Percentiles rank a stretch among this genome's conserved stretches.
Evolutionary conservation across 306 rosid genomes (phyloP).

Genomic region (Fragaria vesca): DNA sequence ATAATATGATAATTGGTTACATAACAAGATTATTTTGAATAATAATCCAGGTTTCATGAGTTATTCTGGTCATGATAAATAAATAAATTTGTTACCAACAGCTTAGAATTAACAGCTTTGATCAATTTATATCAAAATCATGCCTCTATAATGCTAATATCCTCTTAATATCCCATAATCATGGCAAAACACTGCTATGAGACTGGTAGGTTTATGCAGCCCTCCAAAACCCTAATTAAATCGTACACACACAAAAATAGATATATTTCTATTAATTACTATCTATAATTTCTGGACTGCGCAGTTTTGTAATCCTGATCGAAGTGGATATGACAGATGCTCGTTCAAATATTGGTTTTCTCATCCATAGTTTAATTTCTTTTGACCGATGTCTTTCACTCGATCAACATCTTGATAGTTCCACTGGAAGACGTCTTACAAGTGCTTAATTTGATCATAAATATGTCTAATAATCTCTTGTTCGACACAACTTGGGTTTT

Average conservation of each 20-base stretch:
- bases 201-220: neutral
- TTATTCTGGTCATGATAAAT: neutral
- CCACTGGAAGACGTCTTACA: neutral
- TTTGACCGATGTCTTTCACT: neutral
- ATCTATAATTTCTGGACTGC: neutral
- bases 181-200: neutral
- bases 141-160: neutral
- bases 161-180: neutral
- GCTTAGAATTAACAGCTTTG: neutral
- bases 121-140: neutral
- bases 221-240: neutral
- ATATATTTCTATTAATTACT: neutral
- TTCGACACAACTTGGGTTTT: slow-evolving; percentile 5
- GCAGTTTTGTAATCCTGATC: neutral
- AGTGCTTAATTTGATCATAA: slow-evolving; percentile 11
- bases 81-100: neutral
- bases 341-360: neutral
- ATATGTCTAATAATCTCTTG: slow-evolving; percentile 9
- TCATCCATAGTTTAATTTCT: neutral
- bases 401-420: neutral
- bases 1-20: slow-evolving; percentile 25
- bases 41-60: neutral
- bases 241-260: neutral
- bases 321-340: neutral
- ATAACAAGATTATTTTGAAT: slow-evolving; percentile 31